phyloP scores from a whole-genome alignment of 106 monocot genomes.

The Apostasia shenzhenica region DNA sequence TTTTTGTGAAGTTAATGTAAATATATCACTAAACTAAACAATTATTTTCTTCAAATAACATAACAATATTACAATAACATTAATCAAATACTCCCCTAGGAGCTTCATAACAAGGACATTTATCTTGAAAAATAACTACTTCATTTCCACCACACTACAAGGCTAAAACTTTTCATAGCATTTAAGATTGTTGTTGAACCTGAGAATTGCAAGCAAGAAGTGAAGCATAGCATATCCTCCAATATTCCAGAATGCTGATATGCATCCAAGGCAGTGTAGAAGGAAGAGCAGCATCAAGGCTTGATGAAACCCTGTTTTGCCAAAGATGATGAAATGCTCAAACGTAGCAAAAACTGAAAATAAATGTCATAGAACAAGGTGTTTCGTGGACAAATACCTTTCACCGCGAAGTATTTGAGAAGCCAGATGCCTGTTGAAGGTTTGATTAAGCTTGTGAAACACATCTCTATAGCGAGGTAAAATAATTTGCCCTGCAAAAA shows the following conservation, averaged over 20 bases:
- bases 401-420: slow-evolving; percentile 52
- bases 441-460: slow-evolving; percentile 25
- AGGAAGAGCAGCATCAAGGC: slow-evolving; percentile 18
- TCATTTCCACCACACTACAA: too few relatives aligned
- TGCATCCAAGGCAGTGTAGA: slow-evolving; percentile 48
- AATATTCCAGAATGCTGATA: slow-evolving; percentile 38
- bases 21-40: too few relatives aligned
- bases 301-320: slow-evolving; percentile 22
- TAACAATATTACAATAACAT: too few relatives aligned
- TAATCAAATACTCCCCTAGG: too few relatives aligned
- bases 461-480: slow-evolving; percentile 33
- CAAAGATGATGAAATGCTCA: background rate
- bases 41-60: too few relatives aligned
- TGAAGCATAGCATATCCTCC: slow-evolving; percentile 38
- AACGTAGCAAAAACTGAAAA: background rate
- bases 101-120: too few relatives aligned
- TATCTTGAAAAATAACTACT: too few relatives aligned
- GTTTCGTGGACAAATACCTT: slow-evolving; percentile 25
- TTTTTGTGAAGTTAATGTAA: too few relatives aligned
- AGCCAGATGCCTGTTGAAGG: slow-evolving; percentile 20
- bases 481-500: slow-evolving; percentile 49
- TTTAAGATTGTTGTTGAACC: too few relatives aligned
- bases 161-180: too few relatives aligned
- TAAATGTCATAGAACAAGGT: background rate
- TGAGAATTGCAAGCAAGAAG: slow-evolving; percentile 14